Evolutionary conservation across 805 yeast species (phyloP), one percentile per base, ranked within the genome.

Genomic region (Cyberlindnera nakhonratchasimensis): DNA sequence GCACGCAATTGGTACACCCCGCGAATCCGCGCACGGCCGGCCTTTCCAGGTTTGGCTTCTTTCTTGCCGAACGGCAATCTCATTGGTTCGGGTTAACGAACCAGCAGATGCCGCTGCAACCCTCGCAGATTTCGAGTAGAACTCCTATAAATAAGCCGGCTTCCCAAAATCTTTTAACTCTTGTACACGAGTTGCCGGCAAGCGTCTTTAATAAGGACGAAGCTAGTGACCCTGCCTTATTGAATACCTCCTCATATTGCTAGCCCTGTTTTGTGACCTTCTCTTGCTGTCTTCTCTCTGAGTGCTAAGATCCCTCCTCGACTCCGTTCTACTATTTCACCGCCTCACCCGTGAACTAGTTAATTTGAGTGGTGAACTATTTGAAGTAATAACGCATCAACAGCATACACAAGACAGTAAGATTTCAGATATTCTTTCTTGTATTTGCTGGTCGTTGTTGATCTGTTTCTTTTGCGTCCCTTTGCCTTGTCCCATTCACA

Each of bases 41-140:
- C 37, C 12, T 40, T 29, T 26, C 36, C 37, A n/a, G 21, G 14
- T 26, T 39, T 18, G 36, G 25, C 17, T 31, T 18, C 25, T 28
- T 34, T 34, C 22, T 28, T 34, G 18, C 43, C 35, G 30, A 29
- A 24, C 23, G 24, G 29, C 32, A 3, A 8, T 19, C 25, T 35
- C 37, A 40, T 40, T 40, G 44, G 44, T 19, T 29, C 44, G 44
- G 44, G 28, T 16, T 29, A 30, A 31, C 25, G 14, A 31, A 16
- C 19, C 9, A 6, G 16, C 44, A 40, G 36, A 40, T 26, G 37
- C 44, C 44, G 44, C 37, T 40, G 44, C 44, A 40, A 24, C 29
- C 22, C 35, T 11, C 37, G 37, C 40, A 35, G 37, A 30, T 40
- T 35, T 31, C 14, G 28, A 18, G 34, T 28, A 26, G 32, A 14